Percentiles rank a stretch among this genome's conserved stretches.
Conservation (phyloP, 257 asterid species). For the Scutellaria baicalensis region DNA sequence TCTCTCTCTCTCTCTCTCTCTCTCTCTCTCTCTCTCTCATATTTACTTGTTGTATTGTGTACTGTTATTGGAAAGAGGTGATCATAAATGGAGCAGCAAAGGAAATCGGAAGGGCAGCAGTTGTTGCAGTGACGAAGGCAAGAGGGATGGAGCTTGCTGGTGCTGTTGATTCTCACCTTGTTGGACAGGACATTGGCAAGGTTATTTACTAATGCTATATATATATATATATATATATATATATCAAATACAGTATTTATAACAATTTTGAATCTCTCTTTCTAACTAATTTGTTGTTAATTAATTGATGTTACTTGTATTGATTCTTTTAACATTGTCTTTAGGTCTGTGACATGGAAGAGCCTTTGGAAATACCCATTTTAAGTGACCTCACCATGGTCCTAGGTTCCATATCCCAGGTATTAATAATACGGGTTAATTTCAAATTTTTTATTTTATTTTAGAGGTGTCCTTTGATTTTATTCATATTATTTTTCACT, state of each 20-base stretch:
- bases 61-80: conserved; percentile 39
- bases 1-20: background rate
- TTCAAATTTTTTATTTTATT: too few relatives aligned
- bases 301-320: background rate
- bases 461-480: too few relatives aligned
- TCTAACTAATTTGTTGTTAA: background rate
- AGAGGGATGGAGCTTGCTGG: conserved; percentile 95
- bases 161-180: conserved; percentile 64
- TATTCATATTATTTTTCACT: too few relatives aligned
- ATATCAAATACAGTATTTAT: too few relatives aligned
- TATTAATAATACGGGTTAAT: too few relatives aligned
- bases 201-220: conserved; percentile 15
- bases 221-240: too few relatives aligned
- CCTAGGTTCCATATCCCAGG: conserved; percentile 89
- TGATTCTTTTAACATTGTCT: background rate
- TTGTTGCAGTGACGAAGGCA: conserved; percentile 70
- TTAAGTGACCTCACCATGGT: conserved; percentile 82
- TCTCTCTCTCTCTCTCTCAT: background rate
- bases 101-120: conserved; percentile 89
- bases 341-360: conserved; percentile 85
- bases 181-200: conserved; percentile 84
- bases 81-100: conserved; percentile 86
- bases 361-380: conserved; percentile 77
- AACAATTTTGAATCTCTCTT: background rate
- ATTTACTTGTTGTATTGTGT: background rate